phyloP scores from a whole-genome alignment of 768 basidiomycete genomes.

The Phanerochaete carnosa region DNA sequence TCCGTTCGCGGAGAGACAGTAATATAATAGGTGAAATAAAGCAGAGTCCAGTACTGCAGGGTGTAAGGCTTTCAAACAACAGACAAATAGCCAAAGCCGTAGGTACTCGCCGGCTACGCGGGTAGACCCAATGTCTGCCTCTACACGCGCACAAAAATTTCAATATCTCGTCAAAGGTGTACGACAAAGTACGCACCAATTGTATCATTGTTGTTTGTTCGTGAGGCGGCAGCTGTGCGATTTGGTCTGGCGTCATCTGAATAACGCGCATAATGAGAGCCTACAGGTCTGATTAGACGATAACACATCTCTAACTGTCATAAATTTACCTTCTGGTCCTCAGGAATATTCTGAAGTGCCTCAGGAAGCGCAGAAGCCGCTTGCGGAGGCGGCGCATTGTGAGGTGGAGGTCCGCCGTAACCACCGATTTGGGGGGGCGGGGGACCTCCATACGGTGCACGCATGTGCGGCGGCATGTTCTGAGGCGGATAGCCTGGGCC shows the following conservation, averaged over 20 bases:
- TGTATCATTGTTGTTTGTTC: slow-evolving; percentile 80
- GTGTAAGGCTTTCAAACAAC: neutral
- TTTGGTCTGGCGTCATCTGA: slow-evolving; percentile 81
- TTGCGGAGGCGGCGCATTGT: neutral
- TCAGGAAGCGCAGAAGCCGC: slow-evolving; percentile 37
- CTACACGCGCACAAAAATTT: neutral
- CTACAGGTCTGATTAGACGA: slow-evolving; percentile 28
- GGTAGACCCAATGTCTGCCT: slow-evolving; percentile 11
- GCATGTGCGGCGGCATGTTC: slow-evolving; percentile 4
- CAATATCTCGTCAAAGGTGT: neutral
- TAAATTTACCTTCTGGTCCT: slow-evolving; percentile 58
- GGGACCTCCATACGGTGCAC: slow-evolving; percentile 1
- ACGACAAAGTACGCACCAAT: slow-evolving; percentile 58
- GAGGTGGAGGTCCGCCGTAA: neutral
- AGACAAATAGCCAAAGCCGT: neutral
- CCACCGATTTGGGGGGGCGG: neutral
- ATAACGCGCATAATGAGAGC: slow-evolving; percentile 77
- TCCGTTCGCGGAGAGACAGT: no score
- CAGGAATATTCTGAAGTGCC: slow-evolving; percentile 56
- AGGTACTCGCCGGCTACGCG: neutral
- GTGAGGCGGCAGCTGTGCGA: slow-evolving; percentile 65
- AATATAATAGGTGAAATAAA: neutral
- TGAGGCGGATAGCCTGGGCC: neutral
- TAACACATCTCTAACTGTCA: slow-evolving; percentile 9
- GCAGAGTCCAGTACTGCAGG: neutral